Conservation (phyloP, 495 filamentous ascomycete genomes). For the Tuber indicum region DNA sequence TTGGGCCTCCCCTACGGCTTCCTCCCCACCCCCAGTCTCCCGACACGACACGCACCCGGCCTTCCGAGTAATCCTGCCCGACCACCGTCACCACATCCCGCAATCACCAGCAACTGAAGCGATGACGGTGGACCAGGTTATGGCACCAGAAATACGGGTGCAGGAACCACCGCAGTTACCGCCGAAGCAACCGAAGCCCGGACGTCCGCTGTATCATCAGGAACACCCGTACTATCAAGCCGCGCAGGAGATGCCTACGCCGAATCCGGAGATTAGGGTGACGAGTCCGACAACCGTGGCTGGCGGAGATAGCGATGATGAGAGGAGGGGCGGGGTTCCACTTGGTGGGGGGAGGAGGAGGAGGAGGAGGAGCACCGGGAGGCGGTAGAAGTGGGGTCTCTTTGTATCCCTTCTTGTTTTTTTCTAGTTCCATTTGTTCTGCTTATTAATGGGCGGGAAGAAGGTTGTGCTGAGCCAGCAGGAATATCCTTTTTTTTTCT, state of each 20-base stretch:
- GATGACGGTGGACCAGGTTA: neutral
- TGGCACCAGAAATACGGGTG: neutral
- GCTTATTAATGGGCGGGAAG: neutral
- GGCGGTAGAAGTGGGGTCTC: conserved; percentile 8
- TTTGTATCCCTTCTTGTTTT: neutral
- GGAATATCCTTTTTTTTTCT: neutral
- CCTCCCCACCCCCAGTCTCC: neutral
- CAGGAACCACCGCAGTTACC: conserved; percentile 7
- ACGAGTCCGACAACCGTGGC: conserved; percentile 41
- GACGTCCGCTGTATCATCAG: conserved; percentile 18
- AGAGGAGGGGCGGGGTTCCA: conserved; percentile 12
- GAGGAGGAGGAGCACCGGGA: conserved; percentile 15
- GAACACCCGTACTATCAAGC: conserved; percentile 5
- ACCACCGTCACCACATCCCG: conserved; percentile 1
- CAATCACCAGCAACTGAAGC: neutral
- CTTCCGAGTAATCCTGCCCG: conserved; percentile 22
- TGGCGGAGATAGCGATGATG: conserved; percentile 35
- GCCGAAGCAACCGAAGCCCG: conserved; percentile 11
- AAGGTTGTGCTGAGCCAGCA: neutral
- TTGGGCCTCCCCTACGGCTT: neutral
- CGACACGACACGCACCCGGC: neutral
- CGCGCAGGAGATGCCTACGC: conserved; percentile 3
- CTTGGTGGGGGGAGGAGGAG: conserved; percentile 12
- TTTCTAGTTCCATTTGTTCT: neutral
- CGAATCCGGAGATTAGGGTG: conserved; percentile 39